Base-by-base conservation (phyloP, 345 rosid genomes). In the Aquilaria yunnanensis region DNA sequence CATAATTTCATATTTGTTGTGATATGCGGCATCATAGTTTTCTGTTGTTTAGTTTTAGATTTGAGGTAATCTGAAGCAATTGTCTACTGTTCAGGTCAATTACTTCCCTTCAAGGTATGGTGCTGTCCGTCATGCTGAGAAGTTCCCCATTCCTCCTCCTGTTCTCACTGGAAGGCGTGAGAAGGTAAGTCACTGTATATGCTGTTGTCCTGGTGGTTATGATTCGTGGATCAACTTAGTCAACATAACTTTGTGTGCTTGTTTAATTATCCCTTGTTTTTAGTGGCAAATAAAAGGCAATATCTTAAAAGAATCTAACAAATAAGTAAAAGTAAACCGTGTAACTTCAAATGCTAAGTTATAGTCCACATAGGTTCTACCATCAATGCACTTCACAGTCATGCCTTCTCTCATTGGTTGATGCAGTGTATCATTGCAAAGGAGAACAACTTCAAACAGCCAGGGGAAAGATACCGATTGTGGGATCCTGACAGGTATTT, bases 361-460 rank as follows among this genome's bases (percentile, higher is more conserved):
- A 23, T 23, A 23, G 1, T 23, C 23, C 23, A 23, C 23, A 23
- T 23, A 23, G 23, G 23, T 23, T 0, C 23, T 23, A 23, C 23
- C 23, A 23, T 23, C 23, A 23, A 23, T 23, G 23, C 23, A 23
- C 23, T 23, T 23, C 23, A 23, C 23, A 1, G 23, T 23, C 23
- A 23, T 23, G 23, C 23, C 23, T 23, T 23, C 23, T 23, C 23
- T 23, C 31, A 14, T 29, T 55, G 45, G 57, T 67, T 50, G 32
- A 58, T 63, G 74, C 83, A 93, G 97, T 70, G 85, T 83, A 72
- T 94, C 32, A 88, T 86, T 68, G 81, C 49, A 37, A 90, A 90
- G 80, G 97, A 88, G 78, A 85, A 90, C 84, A 88, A 94, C 84
- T 90, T 93, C 84, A 77, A 90, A 74, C 92, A 93, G 74, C 91